Evolutionary conservation across 2,329 filamentous ascomycete genomes (phyloP), one percentile per base, ranked within the genome.

Genomic region (Alternaria gansuensis): DNA sequence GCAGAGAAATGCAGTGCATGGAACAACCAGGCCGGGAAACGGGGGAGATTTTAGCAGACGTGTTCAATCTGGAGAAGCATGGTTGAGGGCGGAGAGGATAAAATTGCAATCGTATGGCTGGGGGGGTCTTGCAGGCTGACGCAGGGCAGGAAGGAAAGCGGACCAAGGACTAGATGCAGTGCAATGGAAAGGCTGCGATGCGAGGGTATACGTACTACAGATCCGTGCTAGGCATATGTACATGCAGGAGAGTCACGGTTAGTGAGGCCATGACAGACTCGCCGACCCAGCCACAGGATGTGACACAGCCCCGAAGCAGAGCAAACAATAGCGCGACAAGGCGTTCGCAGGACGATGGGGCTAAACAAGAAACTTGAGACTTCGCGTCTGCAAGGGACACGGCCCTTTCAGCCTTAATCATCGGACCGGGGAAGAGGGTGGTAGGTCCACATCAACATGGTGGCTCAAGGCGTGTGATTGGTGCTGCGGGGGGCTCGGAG

Each of bases 301-400:
- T 59, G 28, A 41, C 50, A 40, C 36, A 34, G 13, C 17, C 36
- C 46, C 37, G 44, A 37, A 37, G 40, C 17, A 52, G 41, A 6
- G 39, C 40, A 11, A 17, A 23, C 40, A 10, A 51, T 49, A 59
- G 53, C 51, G 54, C 54, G 51, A 54, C 34, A 49, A 49, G 59
- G 59, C 50, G 59, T 62, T 62, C 59, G 62, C 62, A 62, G 57
- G 48, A 48, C 37, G 50, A 55, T 52, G 36, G 46, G 39, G 45
- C 57, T 52, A 57, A 56, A 55, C 49, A 55, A 49, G 51, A 62
- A 62, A 64, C 49, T 36, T 57, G 61, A 31, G 59, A 50, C 44
- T 48, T 37, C 44, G 39, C 39, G 54, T 37, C 51, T 62, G 59
- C 59, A 62, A 64, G 59, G 62, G 54, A 55, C 51, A 44, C 51